These are phyloP conservation scores for Phylloporus sp. DNA, from an alignment of 768 basidiomycete species.

Conservation along the genomic window DNA sequence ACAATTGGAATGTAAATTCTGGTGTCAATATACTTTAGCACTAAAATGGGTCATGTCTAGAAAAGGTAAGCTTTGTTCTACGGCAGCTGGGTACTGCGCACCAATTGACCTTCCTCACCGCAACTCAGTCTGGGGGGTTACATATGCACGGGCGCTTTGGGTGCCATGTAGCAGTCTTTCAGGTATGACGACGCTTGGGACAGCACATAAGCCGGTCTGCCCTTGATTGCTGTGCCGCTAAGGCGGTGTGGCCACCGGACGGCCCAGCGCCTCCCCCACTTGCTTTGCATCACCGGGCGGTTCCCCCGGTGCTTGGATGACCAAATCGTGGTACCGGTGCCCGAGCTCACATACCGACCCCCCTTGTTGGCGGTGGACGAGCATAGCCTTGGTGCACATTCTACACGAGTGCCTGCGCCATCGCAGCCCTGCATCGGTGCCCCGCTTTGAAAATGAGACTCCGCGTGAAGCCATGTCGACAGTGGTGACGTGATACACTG, in stretches of 20 bases:
- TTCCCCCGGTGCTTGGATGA: not conserved
- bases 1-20: constrained; percentile 7
- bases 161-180: constrained; percentile 3
- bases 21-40: not conserved
- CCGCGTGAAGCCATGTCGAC: not conserved
- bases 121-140: not conserved
- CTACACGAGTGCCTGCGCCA: constrained; percentile 9
- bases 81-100: constrained; percentile 2
- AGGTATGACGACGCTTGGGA: not conserved
- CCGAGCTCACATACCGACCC: constrained; percentile 1
- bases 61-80: constrained; percentile 24
- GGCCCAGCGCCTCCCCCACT: constrained; percentile 15
- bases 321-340: not conserved
- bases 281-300: not conserved
- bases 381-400: constrained; percentile 20
- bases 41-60: constrained; percentile 9
- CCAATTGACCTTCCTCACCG: not conserved
- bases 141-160: not conserved
- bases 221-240: constrained; percentile 18
- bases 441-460: constrained; percentile 6
- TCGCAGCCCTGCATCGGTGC: not conserved
- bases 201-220: not conserved
- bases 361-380: constrained; percentile 12
- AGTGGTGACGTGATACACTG: constrained; percentile 26
- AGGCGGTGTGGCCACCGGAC: constrained; percentile 22